These are phyloP conservation scores for Plenodomus lindquistii DNA, from an alignment of 2,329 filamentous ascomycete species.

Conservation along the genomic window DNA sequence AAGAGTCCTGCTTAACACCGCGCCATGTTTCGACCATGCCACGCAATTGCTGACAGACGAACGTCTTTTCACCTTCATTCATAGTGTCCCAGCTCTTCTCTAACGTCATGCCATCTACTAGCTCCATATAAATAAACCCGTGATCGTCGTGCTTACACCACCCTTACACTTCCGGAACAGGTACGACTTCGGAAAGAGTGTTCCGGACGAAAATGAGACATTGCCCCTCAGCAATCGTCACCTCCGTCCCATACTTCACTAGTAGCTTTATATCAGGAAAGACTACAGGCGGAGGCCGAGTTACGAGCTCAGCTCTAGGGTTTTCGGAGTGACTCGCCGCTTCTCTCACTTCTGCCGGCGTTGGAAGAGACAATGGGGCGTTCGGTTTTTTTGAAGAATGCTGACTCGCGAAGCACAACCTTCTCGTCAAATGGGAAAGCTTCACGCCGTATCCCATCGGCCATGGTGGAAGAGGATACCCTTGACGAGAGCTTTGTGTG, in stretches of 20 bases:
- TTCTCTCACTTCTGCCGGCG: constrained; percentile 15
- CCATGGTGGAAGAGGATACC: too few relatives aligned
- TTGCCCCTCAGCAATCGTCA: constrained; percentile 14
- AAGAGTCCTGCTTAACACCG: constrained; percentile 1
- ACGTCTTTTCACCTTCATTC: constrained; percentile 5
- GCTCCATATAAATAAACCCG: constrained; percentile 26
- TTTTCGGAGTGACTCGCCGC: constrained; percentile 12
- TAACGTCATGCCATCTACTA: constrained; percentile 16
- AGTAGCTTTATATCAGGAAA: constrained; percentile 10
- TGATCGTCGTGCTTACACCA: constrained; percentile 16
- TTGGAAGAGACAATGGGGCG: constrained; percentile 14
- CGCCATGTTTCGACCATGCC: constrained; percentile 9
- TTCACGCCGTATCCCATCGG: constrained; percentile 40
- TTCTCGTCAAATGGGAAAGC: constrained; percentile 15
- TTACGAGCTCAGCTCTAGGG: constrained; percentile 5
- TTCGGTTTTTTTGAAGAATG: constrained; percentile 14
- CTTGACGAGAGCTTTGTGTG: too few relatives aligned
- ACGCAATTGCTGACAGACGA: constrained; percentile 10
- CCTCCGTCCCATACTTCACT: constrained; percentile 16
- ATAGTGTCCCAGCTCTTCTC: constrained; percentile 16
- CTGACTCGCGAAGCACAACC: constrained; percentile 9
- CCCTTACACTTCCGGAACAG: constrained; percentile 23
- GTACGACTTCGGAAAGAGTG: constrained; percentile 6
- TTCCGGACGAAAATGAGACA: constrained; percentile 11
- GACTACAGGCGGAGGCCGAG: constrained; percentile 10